Conservation (phyloP, 352 stramenopile genomes). For the Phytophthora constricta region DNA sequence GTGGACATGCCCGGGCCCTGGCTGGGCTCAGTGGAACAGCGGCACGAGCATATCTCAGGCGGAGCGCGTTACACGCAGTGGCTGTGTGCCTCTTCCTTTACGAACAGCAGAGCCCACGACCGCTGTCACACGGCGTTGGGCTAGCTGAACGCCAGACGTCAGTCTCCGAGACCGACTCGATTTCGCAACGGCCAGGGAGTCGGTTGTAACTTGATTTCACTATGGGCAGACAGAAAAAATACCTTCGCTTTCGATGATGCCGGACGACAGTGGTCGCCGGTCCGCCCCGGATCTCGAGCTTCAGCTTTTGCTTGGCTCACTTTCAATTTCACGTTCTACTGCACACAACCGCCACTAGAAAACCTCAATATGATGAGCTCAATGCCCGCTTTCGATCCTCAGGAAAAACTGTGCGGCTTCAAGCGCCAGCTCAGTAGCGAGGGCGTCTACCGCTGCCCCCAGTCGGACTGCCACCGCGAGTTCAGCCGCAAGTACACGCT, state of each 20-base stretch:
- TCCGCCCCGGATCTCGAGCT: slow-evolving; percentile 20
- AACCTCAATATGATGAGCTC: slow-evolving; percentile 21
- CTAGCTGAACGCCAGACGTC: slow-evolving; percentile 36
- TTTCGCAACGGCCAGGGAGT: slow-evolving; percentile 24
- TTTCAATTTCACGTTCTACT: slow-evolving; percentile 22
- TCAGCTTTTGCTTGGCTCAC: slow-evolving; percentile 21
- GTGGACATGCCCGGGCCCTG: slow-evolving; percentile 33
- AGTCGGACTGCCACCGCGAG: slow-evolving; percentile 28
- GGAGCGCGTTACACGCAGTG: not conserved
- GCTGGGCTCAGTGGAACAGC: not conserved
- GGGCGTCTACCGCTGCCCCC: slow-evolving; percentile 28
- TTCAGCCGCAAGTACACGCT: slow-evolving; percentile 50
- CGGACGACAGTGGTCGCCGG: slow-evolving; percentile 1
- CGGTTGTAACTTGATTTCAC: slow-evolving; percentile 34
- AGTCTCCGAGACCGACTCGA: slow-evolving; percentile 25
- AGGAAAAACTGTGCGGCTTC: slow-evolving; percentile 24
- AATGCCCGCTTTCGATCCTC: not conserved
- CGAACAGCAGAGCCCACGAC: slow-evolving; percentile 28
- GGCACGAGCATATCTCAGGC: slow-evolving; percentile 31
- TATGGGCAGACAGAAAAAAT: slow-evolving; percentile 13
- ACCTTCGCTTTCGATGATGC: slow-evolving; percentile 10
- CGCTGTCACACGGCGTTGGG: slow-evolving; percentile 38
- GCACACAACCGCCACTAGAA: slow-evolving; percentile 6
- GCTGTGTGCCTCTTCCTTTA: slow-evolving; percentile 25
- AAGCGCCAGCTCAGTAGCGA: slow-evolving; percentile 28